Base-by-base conservation (phyloP, 2,329 filamentous ascomycete species). In the Colletotrichum karsti region DNA sequence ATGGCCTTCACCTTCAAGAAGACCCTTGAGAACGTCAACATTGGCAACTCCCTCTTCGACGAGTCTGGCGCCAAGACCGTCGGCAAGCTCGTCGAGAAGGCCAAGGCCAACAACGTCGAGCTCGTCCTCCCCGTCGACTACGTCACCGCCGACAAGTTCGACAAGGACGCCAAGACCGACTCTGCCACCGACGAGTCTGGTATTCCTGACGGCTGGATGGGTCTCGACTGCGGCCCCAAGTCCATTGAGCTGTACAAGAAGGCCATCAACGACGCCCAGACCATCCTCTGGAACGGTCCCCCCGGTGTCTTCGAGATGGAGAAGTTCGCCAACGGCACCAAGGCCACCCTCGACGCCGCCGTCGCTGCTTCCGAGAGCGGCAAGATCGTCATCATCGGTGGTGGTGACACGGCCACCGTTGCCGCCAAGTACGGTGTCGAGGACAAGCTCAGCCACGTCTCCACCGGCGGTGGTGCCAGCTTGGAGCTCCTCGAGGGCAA, bases 1-100 rank as follows among this genome's bases (percentile, higher is more conserved):
- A 99, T 99, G 96, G 95, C 96, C 71, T 99, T 98, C 87, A 99
- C 96, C 76, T 99, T 99, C 90, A 98, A 98, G 90, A 99, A 99
- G 90, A 95, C 94, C n/a, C 89, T 98, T 64, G 90, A 98, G 84
- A 87, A 89, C 79, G 91, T 98, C 77, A 88, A 91, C 82, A 99
- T 99, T 73, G 96, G 96, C 70, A 91, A 91, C 85, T 96, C 87
- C 58, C 88, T 99, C 76, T 99, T 97, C 80, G 96, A 99, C 76
- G 93, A 98, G 86, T 92, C 92, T 58, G 96, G 96, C 74, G 89
- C 92, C 87, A 94, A 98, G 90, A 98, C 93, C 44, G 95, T 98
- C 67, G 90, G 87, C 70, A 86, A 93, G 75, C 89, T 99, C 72
- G 88, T 97, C 71, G 92, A 95, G 84, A 99, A 98, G 91, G 96